Evolutionary conservation across 257 asterid genomes (phyloP), one percentile per base, ranked within the genome.

Genomic region (Solanum pinnatisectum): DNA sequence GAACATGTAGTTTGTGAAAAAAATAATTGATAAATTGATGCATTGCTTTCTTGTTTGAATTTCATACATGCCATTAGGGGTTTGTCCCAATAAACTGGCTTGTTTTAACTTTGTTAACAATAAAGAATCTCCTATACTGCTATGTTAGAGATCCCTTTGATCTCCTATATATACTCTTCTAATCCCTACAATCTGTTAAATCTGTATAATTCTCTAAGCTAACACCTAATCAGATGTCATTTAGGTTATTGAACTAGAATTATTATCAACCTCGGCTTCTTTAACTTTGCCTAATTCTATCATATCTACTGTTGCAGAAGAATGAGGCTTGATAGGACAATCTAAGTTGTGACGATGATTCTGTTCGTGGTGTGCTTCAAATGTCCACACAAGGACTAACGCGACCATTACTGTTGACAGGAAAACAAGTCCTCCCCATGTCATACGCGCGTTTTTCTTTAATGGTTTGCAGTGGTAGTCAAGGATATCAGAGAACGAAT

Each of bases 401-500:
- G 90, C 91, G 87, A 92, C 88, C 95, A 95, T 91, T 4, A 89
- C 92, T 25, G 91, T 81, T 1, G 99, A 93, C 10, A 96, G 95
- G 85, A 92, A 86, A 52, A 90, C 89, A 42, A 93, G 36, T 14
- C 97, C 83, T 14, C 87, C 91, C 97, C 98, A 95, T 71, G 89
- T 92, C 94, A 95, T 89, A 14, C 87, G 82, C 4, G 83, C 84
- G 44, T 91, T 30, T 88, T 93, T 89, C 91, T 95, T 94, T 56
- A 96, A 67, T 13, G 98, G 98, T 83, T 56, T 59, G 90, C 99
- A 95, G 36, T 96, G 96, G 1, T 90, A 59, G 23, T 89, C 76
- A 27, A 95, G 92, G 87, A 96, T 95, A 44, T 93, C 91, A 0
- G 93, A 65, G 89, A 96, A 96, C 3, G 98, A 96, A 2, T 90